Base-by-base conservation (phyloP, 257 asterid genomes). In the Solanum rostratum region DNA sequence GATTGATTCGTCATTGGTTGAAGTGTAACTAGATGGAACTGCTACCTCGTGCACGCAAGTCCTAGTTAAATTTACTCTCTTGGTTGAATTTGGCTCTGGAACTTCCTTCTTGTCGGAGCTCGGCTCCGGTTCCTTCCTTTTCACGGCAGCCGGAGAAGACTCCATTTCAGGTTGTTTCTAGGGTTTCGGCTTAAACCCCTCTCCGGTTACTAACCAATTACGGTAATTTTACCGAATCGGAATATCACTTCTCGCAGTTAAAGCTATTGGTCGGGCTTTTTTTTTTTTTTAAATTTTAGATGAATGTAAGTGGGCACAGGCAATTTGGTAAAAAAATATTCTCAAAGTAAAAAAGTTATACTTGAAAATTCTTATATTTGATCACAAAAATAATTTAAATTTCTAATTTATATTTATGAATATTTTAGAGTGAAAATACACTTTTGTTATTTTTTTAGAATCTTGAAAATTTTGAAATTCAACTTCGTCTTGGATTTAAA, bases 41-140 rank as follows among this genome's bases (percentile, higher is more conserved):
- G 98, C 98, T 70, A 97, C 99, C 92, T 97, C 98, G 83, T 97
- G 99, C 39, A 97, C 97, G 49, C 99, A 97, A 52, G 97, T 91
- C 39, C 95, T 85, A 9, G 93, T 82, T 83, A 92, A 74, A 76
- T 49, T 93, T 19, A 89, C 90, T 91, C 88, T 90, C 90, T 94
- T 93, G 0, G 93, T 88, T 29, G 81, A 24, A 46, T 46, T 74
- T 46, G 7, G 81, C 80, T 71, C 53, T 30, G 11, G 54, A 5
- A 46, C 22, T 74, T 49, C 33, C 20, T 74, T 46, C 57, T n/a
- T 33, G 57, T 24, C 57, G 22, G 60, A 4, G 24, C 15, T 74
- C 0, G 2, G 24, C 83, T 91, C 96, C 12, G 89, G 90, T 69
- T 87, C 89, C 84, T 94, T 96, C 79, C 98, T 85, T 88, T 96